Percentiles rank a stretch among this genome's conserved stretches.
These are phyloP conservation scores for Pleurotus djamor DNA, from an alignment of 768 basidiomycete genomes.

Conservation along the genomic window DNA sequence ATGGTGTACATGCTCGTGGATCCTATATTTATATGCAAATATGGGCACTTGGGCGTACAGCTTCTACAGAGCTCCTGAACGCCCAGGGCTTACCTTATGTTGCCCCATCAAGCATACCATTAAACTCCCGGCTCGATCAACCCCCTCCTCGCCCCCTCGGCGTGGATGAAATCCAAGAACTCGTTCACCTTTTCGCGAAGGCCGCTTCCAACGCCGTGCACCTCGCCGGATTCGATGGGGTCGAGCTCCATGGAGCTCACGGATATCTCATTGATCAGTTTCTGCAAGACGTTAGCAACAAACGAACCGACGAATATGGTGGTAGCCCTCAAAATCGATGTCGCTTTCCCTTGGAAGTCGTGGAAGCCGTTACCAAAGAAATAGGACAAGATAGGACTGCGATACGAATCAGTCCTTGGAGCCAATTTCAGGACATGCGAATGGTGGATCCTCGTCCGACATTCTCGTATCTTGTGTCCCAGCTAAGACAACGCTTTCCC, in stretches of 20 bases:
- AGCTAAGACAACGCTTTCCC: conserved; percentile 26
- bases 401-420: conserved; percentile 47
- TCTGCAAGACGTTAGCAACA: conserved; percentile 36
- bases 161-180: conserved; percentile 34
- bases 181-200: conserved; percentile 36
- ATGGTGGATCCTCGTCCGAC: conserved; percentile 45
- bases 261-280: conserved; percentile 44
- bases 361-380: conserved; percentile 36
- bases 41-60: conserved; percentile 53
- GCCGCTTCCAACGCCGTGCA: conserved; percentile 42
- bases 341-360: conserved; percentile 44
- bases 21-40: conserved; percentile 53
- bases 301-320: conserved; percentile 50
- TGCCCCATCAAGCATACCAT: conserved; percentile 25
- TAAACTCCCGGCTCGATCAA: conserved; percentile 11
- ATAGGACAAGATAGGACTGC: conserved; percentile 50
- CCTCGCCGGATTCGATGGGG: conserved; percentile 66
- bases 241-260: conserved; percentile 37
- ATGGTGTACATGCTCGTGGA: conserved; percentile 49
- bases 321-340: conserved; percentile 48
- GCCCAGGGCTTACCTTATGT: conserved; percentile 32
- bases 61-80: conserved; percentile 27
- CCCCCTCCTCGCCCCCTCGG: conserved; percentile 21
- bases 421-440: conserved; percentile 27
- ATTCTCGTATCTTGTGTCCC: conserved; percentile 37